Evolutionary conservation across 352 stramenopile genomes (phyloP), one percentile per base, ranked within the genome.

Genomic region (Plasmopara muralis): DNA sequence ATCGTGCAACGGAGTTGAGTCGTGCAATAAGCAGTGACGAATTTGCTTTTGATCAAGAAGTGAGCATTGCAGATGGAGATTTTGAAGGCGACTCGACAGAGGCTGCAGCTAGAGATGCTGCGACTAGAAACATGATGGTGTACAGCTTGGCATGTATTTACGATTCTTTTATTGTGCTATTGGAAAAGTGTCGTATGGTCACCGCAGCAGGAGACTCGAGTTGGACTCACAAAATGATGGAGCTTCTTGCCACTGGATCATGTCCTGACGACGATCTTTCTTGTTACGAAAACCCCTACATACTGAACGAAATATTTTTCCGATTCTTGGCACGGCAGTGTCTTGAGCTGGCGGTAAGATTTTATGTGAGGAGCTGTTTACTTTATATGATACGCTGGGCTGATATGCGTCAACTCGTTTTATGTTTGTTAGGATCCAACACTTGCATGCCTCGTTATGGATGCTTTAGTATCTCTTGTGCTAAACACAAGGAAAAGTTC

Each of bases 241-340:
- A 68, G 30, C 42, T 79, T 13, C 68, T 84, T 20, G 67, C 66
- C 4, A 35, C 47, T 30, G 66, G 69, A 10, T 52, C 49, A 18
- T 66, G 39, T 30, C 30, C 40, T 15, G 52, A 50, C 14, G 55
- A 53, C 37, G 64, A 72, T 14, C 25, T 59, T 13, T 59, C 44
- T 35, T 18, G 20, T 14, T 48, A 16, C 10, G 18, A 48, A 30
- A 67, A 44, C 39, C 18, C 41, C 4, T 37, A 47, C 41, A 43
- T 29, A 46, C 56, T 0, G 30, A 69, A 54, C 28, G 66, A 57
- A 47, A 68, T 51, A 25, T 74, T 85, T 18, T 83, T 80, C 28
- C 72, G 72, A 6, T 73, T 76, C 43, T 50, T 81, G 6, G 39
- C 73, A 2, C 60, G 73, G 1, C 71, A 85, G 40, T 72, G 66